Evolutionary conservation across 352 stramenopile genomes (phyloP), one percentile per base, ranked within the genome.

Genomic region (Phytophthora podocarpi): DNA sequence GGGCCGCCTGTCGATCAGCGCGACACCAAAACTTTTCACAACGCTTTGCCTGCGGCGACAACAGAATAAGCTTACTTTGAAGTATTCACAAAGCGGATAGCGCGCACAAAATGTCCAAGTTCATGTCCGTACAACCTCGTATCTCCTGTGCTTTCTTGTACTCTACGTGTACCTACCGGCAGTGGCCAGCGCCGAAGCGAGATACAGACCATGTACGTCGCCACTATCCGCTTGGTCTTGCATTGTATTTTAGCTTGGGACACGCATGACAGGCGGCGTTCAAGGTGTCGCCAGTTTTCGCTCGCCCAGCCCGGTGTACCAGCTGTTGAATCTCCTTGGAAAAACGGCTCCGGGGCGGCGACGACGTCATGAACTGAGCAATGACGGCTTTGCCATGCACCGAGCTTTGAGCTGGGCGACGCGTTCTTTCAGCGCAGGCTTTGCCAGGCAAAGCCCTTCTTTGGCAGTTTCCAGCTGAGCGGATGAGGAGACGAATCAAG

Each of bases 301-400:
- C 5, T 27, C 23, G 13, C 24, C 32, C 28, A 15, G 15, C 43
- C n/a, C 37, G 16, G 50, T 32, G n/a, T 4, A 23, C 50, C 58
- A 72, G 58, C 59, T 72, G 64, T 37, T 36, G 58, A 59, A 69
- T 72, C 58, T 68, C 30, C 12, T 40, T 54, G 49, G 18, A 58
- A 65, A 70, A 51, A 21, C 31, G n/a, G 30, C 46, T 30, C 21
- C 31, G 15, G 28, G 23, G 28, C 10, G 24, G 18, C 39, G 16
- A 28, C 37, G 39, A 11, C 36, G 50, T 1, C 30, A n/a, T 5
- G 3, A 20, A 30, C 30, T 39, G 30, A n/a, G 12, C 43, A 37
- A 52, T 26, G 13, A 13, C 5, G 32, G 24, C 42, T 47, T 42
- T 52, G 40, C 50, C 21, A 64, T 36, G 52, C 52, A 62, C 59